These are phyloP conservation scores for Phaffia rhodozyma DNA, from an alignment of 1,284 basidiomycete species.

Conservation along the genomic window DNA sequence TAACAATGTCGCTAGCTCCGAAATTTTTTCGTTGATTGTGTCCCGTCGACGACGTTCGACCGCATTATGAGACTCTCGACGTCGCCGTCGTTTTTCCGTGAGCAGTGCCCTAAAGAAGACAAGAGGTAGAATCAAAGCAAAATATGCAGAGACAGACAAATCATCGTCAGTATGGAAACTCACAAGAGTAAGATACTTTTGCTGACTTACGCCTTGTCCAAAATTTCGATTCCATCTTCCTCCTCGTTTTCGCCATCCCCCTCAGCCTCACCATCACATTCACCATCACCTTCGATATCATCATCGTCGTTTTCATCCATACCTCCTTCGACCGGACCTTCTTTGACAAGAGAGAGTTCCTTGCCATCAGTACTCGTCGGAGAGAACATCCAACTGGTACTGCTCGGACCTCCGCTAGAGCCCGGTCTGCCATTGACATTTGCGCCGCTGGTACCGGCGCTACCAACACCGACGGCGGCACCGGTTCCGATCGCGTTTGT, in stretches of 20 bases:
- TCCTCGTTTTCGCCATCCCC: too few relatives aligned
- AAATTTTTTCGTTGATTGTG: conserved; percentile 89
- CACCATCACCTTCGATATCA: neutral
- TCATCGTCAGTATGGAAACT: too few relatives aligned
- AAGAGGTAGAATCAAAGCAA: neutral
- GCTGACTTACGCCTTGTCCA: too few relatives aligned
- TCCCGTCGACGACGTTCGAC: conserved; percentile 75
- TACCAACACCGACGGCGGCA: too few relatives aligned
- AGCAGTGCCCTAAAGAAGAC: conserved; percentile 34
- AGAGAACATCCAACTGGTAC: too few relatives aligned
- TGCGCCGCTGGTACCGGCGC: too few relatives aligned
- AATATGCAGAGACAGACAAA: neutral
- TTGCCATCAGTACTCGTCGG: neutral
- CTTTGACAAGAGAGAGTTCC: neutral
- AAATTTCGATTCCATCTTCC: too few relatives aligned
- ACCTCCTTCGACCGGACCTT: neutral
- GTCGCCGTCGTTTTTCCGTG: conserved; percentile 60
- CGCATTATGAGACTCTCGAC: conserved; percentile 78
- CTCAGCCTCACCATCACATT: neutral
- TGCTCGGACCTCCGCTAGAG: too few relatives aligned
- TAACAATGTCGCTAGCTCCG: conserved; percentile 72
- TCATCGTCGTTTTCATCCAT: neutral
- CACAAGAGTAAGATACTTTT: too few relatives aligned
- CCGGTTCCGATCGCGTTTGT: too few relatives aligned
- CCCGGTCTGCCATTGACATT: too few relatives aligned